A percentile compares a stretch with the other conserved stretches of the same genome.
Conservation (phyloP, 2,329 filamentous ascomycete genomes). For the Blumeriella jaapii region DNA sequence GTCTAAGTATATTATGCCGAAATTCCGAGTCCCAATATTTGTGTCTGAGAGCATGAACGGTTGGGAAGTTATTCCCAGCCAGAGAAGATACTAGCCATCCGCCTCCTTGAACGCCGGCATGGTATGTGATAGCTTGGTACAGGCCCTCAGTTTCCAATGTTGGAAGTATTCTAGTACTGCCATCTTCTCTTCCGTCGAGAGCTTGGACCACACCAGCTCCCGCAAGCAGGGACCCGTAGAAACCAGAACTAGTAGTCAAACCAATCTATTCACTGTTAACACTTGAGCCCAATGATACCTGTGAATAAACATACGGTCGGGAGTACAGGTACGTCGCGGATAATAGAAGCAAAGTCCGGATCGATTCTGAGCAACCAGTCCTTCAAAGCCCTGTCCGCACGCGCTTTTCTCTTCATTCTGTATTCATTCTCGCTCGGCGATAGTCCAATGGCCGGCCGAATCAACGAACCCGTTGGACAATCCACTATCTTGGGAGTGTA, state of each 20-base stretch:
- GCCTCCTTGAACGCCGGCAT: slow-evolving; percentile 35
- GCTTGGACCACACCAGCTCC: slow-evolving; percentile 31
- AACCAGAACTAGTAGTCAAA: slow-evolving; percentile 34
- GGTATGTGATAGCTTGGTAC: slow-evolving; percentile 35
- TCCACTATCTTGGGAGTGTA: slow-evolving; percentile 28
- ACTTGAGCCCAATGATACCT: too few relatives aligned
- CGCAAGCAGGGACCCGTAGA: slow-evolving; percentile 31
- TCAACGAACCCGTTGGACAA: slow-evolving; percentile 31
- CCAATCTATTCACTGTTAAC: too few relatives aligned
- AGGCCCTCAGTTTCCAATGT: too few relatives aligned
- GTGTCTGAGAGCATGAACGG: slow-evolving; percentile 30
- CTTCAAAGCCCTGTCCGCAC: slow-evolving; percentile 29
- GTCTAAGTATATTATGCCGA: slow-evolving; percentile 28
- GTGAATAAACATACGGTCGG: too few relatives aligned
- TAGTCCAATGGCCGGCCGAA: slow-evolving; percentile 29
- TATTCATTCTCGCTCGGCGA: slow-evolving; percentile 30
- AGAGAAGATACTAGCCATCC: slow-evolving; percentile 35
- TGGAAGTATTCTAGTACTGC: slow-evolving; percentile 29
- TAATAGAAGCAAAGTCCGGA: slow-evolving; percentile 27
- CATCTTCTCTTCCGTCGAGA: slow-evolving; percentile 33
- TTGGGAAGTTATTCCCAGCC: slow-evolving; percentile 35
- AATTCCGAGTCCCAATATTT: slow-evolving; percentile 33
- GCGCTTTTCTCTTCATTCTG: slow-evolving; percentile 28
- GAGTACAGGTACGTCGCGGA: too few relatives aligned
- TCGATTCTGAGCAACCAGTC: slow-evolving; percentile 31